Evolutionary conservation across 1,284 basidiomycete genomes (phyloP).

Genomic region (Ustanciosporium gigantosporum): DNA sequence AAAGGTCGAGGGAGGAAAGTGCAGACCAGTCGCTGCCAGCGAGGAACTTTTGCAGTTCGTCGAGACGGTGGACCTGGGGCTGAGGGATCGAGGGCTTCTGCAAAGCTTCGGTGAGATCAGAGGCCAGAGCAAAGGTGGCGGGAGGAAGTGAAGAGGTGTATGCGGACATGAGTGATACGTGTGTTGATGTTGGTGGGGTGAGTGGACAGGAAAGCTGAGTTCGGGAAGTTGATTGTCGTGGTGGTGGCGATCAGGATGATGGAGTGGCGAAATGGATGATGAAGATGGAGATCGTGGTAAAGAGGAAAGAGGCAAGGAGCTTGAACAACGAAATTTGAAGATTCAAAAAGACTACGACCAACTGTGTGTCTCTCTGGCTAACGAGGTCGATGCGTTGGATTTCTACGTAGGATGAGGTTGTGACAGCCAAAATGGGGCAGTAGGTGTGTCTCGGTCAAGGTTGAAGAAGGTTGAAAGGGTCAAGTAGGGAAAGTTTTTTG

Average conservation of each 20-base stretch:
- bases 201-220: too few relatives aligned
- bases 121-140: background rate
- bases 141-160: background rate
- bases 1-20: slow-evolving; percentile 22
- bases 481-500: too few relatives aligned
- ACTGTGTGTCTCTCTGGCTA: too few relatives aligned
- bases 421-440: too few relatives aligned
- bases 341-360: too few relatives aligned
- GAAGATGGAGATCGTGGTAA: background rate
- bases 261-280: background rate
- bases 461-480: too few relatives aligned
- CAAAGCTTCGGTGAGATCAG: background rate
- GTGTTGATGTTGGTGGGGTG: background rate
- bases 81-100: background rate
- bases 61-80: slow-evolving; percentile 7
- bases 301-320: background rate
- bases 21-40: slow-evolving; percentile 33
- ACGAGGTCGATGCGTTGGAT: too few relatives aligned
- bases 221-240: too few relatives aligned
- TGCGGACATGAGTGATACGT: background rate
- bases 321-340: too few relatives aligned
- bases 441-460: too few relatives aligned
- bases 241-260: too few relatives aligned
- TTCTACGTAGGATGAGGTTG: too few relatives aligned
- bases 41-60: slow-evolving; percentile 29